phyloP scores from a whole-genome alignment of 768 basidiomycete species.

The Baorangia bicolor region DNA sequence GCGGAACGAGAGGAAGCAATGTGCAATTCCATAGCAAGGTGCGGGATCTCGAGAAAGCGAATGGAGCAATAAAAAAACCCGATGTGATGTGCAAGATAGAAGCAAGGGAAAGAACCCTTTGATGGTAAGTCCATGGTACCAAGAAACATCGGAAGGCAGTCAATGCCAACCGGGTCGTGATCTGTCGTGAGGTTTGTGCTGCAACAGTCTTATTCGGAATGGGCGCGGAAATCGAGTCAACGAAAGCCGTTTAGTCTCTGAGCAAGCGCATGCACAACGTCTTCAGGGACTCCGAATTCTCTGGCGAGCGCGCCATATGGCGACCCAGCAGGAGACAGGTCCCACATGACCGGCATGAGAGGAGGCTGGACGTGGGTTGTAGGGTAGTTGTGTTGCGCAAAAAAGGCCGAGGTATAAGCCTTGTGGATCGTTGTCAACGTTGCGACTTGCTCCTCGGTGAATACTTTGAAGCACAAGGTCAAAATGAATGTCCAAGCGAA shows the following conservation, averaged over 20 bases:
- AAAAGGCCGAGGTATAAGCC: constrained; percentile 23
- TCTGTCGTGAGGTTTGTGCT: constrained; percentile 17
- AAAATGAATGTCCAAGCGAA: background rate
- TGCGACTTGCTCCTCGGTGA: constrained; percentile 59
- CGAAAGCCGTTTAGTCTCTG: constrained; percentile 45
- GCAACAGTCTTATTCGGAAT: background rate
- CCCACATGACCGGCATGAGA: constrained; percentile 23
- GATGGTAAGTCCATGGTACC: constrained; percentile 20
- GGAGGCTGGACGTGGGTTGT: constrained; percentile 8
- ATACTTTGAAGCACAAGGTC: constrained; percentile 40
- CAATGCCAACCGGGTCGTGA: constrained; percentile 28
- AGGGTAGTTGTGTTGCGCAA: constrained; percentile 7
- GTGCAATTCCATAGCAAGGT: constrained; percentile 31
- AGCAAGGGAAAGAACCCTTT: constrained; percentile 9
- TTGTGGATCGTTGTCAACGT: constrained; percentile 47
- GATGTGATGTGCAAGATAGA: constrained; percentile 16
- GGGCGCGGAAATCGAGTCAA: constrained; percentile 9
- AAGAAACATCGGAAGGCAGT: constrained; percentile 28
- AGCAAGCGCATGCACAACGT: constrained; percentile 64
- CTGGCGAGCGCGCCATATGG: constrained; percentile 57
- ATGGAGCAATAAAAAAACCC: constrained; percentile 17
- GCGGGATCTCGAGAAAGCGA: constrained; percentile 14
- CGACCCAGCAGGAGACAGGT: constrained; percentile 9
- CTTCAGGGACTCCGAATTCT: constrained; percentile 73
- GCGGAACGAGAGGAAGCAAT: constrained; percentile 19